Conservation (phyloP, 2,329 filamentous ascomycete genomes). For the Coniochaeta sp. region DNA sequence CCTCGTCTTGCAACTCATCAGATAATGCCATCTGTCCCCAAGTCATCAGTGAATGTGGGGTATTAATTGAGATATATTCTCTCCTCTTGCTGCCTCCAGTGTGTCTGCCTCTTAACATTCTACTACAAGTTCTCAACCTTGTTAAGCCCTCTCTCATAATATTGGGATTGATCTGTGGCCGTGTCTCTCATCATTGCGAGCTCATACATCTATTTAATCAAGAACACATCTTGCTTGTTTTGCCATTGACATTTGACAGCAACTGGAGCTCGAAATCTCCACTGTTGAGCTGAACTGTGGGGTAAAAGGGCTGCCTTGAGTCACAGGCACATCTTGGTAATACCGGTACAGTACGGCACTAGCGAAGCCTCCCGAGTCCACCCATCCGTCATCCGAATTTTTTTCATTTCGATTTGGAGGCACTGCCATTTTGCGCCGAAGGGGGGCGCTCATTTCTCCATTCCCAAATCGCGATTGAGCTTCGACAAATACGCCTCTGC, state of each 20-base stretch:
- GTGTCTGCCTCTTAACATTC: not conserved
- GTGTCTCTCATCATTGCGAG: not conserved
- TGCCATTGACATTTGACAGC: not conserved
- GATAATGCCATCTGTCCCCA: not conserved
- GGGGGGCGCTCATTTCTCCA: not conserved
- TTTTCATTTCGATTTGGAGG: slow-evolving; percentile 1
- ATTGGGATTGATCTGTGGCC: not conserved
- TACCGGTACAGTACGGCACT: not conserved
- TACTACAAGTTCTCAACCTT: not conserved
- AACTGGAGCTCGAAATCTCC: not conserved
- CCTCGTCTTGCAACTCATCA: not conserved
- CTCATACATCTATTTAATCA: no score
- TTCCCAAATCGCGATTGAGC: slow-evolving; percentile 1
- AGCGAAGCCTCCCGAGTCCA: slow-evolving; percentile 1
- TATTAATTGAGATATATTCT: not conserved
- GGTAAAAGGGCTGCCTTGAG: not conserved
- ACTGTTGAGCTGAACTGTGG: not conserved
- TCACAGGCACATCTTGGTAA: not conserved
- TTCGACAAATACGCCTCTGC: slow-evolving; percentile 1
- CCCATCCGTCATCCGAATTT: slow-evolving; percentile 3
- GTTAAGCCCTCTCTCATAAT: not conserved
- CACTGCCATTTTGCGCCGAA: not conserved
- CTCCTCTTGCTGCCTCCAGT: not conserved
- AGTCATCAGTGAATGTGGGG: not conserved
- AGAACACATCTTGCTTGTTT: not conserved